phyloP scores from a whole-genome alignment of 306 rosid species.

The Casuarina glauca region DNA sequence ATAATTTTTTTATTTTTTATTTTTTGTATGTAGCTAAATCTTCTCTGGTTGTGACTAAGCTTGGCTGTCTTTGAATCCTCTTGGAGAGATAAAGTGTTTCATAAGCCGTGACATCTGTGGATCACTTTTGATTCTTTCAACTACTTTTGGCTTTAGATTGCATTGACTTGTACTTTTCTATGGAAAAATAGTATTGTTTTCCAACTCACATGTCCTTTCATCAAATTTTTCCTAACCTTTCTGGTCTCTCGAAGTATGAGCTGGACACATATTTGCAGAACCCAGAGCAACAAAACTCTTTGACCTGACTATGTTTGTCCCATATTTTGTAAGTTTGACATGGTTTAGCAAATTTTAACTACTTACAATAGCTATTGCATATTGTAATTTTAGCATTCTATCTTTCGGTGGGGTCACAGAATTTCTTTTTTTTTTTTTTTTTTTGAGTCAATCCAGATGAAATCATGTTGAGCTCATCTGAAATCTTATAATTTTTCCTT shows the following conservation, averaged over 20 bases:
- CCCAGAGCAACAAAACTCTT: background rate
- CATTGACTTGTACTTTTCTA: background rate
- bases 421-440: no score
- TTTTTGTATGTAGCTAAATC: background rate
- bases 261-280: background rate
- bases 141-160: background rate
- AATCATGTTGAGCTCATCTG: background rate
- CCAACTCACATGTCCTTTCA: background rate
- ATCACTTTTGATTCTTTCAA: background rate
- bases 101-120: background rate
- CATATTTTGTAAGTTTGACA: background rate
- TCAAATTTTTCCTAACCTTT: background rate
- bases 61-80: background rate
- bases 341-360: background rate
- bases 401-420: no score
- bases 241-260: slow-evolving; percentile 1
- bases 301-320: background rate
- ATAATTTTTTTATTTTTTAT: background rate
- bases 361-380: no score
- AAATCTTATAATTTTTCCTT: background rate
- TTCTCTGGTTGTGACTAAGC: background rate
- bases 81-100: background rate
- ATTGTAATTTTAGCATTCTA: background rate
- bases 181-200: background rate
- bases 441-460: background rate